Evolutionary conservation across 768 basidiomycete species (phyloP).

Genomic region (Russula vinacea): DNA sequence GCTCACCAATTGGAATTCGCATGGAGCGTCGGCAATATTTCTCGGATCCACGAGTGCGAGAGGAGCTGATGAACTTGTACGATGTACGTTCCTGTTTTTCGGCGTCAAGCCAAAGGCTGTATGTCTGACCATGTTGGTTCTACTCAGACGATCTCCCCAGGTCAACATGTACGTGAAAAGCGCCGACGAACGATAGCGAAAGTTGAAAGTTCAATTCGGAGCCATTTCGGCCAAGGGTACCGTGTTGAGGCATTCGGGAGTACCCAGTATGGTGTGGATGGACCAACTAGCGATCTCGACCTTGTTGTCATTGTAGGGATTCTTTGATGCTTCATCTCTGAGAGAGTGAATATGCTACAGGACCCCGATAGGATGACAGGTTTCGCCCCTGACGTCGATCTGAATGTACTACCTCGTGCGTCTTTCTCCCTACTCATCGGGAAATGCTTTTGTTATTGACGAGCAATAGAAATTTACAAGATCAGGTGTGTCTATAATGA

Average conservation of each 20-base stretch:
- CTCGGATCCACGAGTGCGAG: slow-evolving; percentile 4
- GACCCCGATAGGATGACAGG: slow-evolving; percentile 37
- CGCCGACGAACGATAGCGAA: slow-evolving; percentile 22
- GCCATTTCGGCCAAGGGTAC: slow-evolving; percentile 38
- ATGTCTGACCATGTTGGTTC: background rate
- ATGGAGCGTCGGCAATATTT: slow-evolving; percentile 9
- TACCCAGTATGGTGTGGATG: slow-evolving; percentile 46
- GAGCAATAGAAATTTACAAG: slow-evolving; percentile 36
- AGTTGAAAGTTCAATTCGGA: slow-evolving; percentile 16
- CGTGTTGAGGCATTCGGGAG: slow-evolving; percentile 48
- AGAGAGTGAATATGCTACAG: slow-evolving; percentile 31
- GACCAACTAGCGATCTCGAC: slow-evolving; percentile 48
- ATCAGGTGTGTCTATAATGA: slow-evolving; percentile 30
- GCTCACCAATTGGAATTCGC: background rate
- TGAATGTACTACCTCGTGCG: slow-evolving; percentile 36
- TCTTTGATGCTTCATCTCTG: background rate
- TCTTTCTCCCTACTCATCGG: background rate
- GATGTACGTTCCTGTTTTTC: slow-evolving; percentile 4
- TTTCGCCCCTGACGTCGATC: slow-evolving; percentile 33
- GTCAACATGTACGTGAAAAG: slow-evolving; percentile 6
- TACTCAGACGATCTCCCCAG: background rate
- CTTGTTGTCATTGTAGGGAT: slow-evolving; percentile 48
- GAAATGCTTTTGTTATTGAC: background rate
- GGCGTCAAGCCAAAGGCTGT: background rate
- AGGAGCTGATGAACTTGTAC: slow-evolving; percentile 17